A percentile compares a stretch with the other conserved stretches of the same genome.
These are phyloP conservation scores for Aspergillus sojae DNA, from an alignment of 2,329 filamentous ascomycete genomes.

Conservation along the genomic window DNA sequence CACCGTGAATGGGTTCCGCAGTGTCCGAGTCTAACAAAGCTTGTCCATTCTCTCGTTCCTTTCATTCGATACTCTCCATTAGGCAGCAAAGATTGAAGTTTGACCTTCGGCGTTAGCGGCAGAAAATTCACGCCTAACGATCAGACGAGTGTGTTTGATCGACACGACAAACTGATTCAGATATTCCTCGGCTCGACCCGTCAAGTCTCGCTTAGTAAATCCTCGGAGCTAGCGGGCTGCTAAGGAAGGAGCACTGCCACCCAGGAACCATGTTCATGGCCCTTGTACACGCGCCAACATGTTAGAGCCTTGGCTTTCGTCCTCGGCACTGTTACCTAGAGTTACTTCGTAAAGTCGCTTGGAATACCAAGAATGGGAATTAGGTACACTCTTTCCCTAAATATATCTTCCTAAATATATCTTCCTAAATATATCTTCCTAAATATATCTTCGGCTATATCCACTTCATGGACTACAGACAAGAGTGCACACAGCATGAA, in stretches of 20 bases:
- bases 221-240: not conserved
- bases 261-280: not conserved
- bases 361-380: not conserved
- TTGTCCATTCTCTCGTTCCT: not conserved
- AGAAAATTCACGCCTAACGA: not conserved
- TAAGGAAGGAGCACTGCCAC: not conserved
- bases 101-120: not conserved
- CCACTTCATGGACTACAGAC: not conserved
- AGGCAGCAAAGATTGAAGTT: not conserved
- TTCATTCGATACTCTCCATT: not conserved
- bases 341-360: not conserved
- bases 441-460: not conserved
- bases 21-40: slow-evolving; percentile 1
- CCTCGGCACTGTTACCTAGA: not conserved
- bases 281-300: too few species aligned
- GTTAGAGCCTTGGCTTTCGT: not conserved
- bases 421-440: too few species aligned
- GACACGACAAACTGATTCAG: not conserved
- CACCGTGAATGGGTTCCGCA: not conserved
- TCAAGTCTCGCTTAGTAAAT: not conserved
- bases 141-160: not conserved
- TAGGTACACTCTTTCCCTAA: not conserved
- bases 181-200: not conserved
- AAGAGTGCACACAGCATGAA: too few species aligned
- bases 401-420: too few species aligned